Percentiles rank a stretch among this genome's conserved stretches.
Conservation (phyloP, 139 green algal species). For the Zygnema cylindricum region DNA sequence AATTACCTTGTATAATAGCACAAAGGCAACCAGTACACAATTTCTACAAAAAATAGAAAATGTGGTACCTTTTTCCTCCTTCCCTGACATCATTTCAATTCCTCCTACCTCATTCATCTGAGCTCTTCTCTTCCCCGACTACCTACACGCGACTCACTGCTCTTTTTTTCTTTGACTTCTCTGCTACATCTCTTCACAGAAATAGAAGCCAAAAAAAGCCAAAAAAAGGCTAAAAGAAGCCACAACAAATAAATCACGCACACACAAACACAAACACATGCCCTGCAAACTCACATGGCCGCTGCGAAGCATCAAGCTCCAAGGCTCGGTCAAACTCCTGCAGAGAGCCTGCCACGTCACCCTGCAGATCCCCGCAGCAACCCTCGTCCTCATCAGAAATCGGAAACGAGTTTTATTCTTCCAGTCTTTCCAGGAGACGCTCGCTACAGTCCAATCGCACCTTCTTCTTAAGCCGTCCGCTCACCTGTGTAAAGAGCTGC, state of each 20-base stretch:
- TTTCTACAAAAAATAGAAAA: too few species aligned
- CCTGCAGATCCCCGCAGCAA: background rate
- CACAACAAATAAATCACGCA: background rate
- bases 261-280: slow-evolving; percentile 2
- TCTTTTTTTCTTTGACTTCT: too few species aligned
- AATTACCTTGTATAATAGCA: too few species aligned
- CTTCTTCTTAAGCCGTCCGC: background rate
- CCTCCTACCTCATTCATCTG: too few species aligned
- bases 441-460: background rate
- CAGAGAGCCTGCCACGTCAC: slow-evolving; percentile 50
- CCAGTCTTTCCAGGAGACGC: background rate
- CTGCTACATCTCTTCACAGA: too few species aligned
- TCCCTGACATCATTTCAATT: too few species aligned
- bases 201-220: too few species aligned
- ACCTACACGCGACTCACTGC: too few species aligned
- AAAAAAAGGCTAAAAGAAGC: too few species aligned
- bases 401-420: background rate
- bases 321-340: slow-evolving; percentile 53
- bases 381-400: background rate
- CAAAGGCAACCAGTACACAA: too few species aligned
- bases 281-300: slow-evolving; percentile 49
- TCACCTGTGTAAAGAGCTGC: background rate
- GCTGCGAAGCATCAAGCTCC: slow-evolving; percentile 44
- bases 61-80: too few species aligned
- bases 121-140: too few species aligned